Evolutionary conservation across 495 filamentous ascomycete genomes (phyloP), one percentile per base, ranked within the genome.

Genomic region (Penicillium goetzii): DNA sequence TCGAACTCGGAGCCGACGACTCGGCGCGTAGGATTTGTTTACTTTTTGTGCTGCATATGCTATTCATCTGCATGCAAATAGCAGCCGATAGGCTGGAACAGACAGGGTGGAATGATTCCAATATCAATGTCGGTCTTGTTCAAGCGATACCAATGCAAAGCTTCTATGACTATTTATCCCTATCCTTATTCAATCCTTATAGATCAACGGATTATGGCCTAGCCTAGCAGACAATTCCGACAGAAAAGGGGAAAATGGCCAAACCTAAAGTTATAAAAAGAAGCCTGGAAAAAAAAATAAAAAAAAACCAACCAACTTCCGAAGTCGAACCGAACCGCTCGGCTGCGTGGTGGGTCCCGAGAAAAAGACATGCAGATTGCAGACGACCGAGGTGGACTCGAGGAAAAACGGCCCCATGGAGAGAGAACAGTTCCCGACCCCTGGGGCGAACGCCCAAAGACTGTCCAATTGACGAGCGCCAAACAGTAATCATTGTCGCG

Each of bases 1-100:
- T n/a, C n/a, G n/a, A n/a, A 21, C 40, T 67, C 61, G 64, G 67
- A 63, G 64, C 68, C 68, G 66, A 66, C 61, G 38, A 43, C 21
- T 33, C 50, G 61, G 60, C 26, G 30, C 62, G 66, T 4, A 41
- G 45, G 51, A 1, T 54, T 56, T 62, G n/a, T 61, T 28, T 55
- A 23, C 33, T 28, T 17, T 51, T 30, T 28, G 14, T 25, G 23
- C 14, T 51, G 49, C 8, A 2, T 58, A 21, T 28, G 23, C 41
- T 17, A 34, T 40, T 17, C 25, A 34, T 45, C 26, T 21, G 23
- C 33, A 32, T 58, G 60, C 53, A 52, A n/a, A 17, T 32, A 30
- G 21, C 47, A 17, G 25, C 14, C 15, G 25, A 51, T 30, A 15
- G 21, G 19, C 9, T 9, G 23, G 6, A 43, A 11, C 23, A 33